Conservation (phyloP, 2,329 filamentous ascomycete genomes). For the Trichoderma simmonsii region DNA sequence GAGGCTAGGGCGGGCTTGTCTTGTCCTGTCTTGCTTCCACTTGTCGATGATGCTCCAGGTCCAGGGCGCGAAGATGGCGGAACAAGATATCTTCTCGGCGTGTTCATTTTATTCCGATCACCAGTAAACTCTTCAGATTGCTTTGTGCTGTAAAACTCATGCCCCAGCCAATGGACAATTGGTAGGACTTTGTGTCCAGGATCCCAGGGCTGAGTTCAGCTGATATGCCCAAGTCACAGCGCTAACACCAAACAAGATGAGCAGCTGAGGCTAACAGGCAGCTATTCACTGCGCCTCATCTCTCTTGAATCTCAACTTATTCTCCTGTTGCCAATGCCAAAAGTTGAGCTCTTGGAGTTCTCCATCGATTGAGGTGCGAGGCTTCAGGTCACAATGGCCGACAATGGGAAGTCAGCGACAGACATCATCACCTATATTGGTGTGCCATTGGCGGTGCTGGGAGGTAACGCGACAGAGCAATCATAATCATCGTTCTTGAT, state of each 20-base stretch:
- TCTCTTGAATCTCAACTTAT: not conserved
- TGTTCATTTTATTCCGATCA: not conserved
- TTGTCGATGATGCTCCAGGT: not conserved
- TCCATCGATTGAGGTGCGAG: not conserved
- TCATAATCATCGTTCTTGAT: not conserved
- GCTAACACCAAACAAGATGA: constrained; percentile 1
- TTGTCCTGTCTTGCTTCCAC: not conserved
- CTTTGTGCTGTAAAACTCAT: not conserved
- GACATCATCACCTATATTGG: constrained; percentile 57
- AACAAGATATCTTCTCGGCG: not conserved
- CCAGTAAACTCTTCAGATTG: accelerated
- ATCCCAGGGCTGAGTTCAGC: not conserved
- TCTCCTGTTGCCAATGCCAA: not conserved
- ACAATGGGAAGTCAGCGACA: constrained; percentile 35
- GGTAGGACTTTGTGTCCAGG: not conserved
- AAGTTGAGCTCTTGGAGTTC: not conserved
- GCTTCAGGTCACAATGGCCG: constrained; percentile 26
- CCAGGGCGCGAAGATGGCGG: not conserved
- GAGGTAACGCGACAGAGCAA: constrained; percentile 28
- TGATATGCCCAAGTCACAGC: constrained; percentile 6
- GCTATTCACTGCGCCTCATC: not conserved
- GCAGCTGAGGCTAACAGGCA: not conserved
- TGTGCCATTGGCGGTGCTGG: constrained; percentile 57
- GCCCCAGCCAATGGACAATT: not conserved
- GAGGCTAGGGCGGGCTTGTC: not conserved